These are phyloP conservation scores for Thraustochytrium aureum DNA, from an alignment of 352 stramenopile genomes.

Conservation along the genomic window DNA sequence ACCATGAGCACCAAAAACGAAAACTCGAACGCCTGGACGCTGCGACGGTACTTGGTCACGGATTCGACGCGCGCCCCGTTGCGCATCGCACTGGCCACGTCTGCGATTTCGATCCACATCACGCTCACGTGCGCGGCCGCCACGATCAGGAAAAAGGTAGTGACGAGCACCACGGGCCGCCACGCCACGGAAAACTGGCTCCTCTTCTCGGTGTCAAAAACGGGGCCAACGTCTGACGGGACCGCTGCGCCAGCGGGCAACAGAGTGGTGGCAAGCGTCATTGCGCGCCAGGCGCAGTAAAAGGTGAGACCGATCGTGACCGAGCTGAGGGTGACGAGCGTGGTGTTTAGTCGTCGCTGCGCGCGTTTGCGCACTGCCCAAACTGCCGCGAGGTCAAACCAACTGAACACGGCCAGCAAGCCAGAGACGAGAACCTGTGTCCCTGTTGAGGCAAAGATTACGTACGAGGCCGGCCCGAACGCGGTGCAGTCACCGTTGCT, in stretches of 20 bases:
- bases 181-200: not conserved
- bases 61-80: not conserved
- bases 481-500: not conserved
- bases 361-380: not conserved
- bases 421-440: not conserved
- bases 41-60: not conserved
- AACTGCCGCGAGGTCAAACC: not conserved
- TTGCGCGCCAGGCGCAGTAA: not conserved
- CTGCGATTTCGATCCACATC: not conserved
- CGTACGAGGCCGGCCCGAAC: not conserved
- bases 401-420: not conserved
- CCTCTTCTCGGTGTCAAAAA: not conserved
- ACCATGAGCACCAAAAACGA: not conserved
- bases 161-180: not conserved
- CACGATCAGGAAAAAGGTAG: not conserved
- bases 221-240: not conserved
- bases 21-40: not conserved
- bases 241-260: too few relatives aligned
- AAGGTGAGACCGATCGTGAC: not conserved
- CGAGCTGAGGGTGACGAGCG: not conserved
- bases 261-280: not conserved
- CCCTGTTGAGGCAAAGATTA: not conserved
- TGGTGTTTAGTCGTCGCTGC: not conserved
- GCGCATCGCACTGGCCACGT: not conserved
- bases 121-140: not conserved